phyloP scores from a whole-genome alignment of 306 rosid genomes.

The Quillaja saponaria region DNA sequence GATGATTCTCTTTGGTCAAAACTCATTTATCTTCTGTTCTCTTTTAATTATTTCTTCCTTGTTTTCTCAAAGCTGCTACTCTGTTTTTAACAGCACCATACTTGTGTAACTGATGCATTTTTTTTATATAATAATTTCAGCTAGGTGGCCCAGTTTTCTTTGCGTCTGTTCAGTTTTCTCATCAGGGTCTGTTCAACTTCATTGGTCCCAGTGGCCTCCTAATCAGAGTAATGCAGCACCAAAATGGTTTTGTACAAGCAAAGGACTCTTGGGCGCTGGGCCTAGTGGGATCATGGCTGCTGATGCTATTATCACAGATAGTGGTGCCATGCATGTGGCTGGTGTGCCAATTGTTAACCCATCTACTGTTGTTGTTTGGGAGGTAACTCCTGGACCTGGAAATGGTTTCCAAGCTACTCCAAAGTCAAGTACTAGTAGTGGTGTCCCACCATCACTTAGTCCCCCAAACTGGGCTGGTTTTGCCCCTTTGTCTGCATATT shows the following conservation, averaged over 20 bases:
- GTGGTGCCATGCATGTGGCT: constrained; percentile 98
- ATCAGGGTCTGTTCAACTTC: constrained; percentile 96
- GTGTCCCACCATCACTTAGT: constrained; percentile 70
- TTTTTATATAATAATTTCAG: too few species aligned
- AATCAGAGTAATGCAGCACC: constrained; percentile 61
- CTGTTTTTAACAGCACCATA: too few species aligned
- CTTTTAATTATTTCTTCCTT: too few species aligned
- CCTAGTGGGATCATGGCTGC: constrained; percentile 99
- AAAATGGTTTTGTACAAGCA: constrained; percentile 96
- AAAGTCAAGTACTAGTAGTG: constrained; percentile 63
- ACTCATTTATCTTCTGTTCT: too few species aligned
- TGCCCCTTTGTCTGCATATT: constrained; percentile 88
- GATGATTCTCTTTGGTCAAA: too few species aligned
- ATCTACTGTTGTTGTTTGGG: constrained; percentile 98
- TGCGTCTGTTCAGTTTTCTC: constrained; percentile 96
- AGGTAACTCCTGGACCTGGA: constrained; percentile 98
- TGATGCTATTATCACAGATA: constrained; percentile 94
- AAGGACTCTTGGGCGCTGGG: constrained; percentile 95
- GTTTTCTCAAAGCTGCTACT: too few species aligned
- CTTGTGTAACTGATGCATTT: too few species aligned
- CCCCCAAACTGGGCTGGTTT: constrained; percentile 88
- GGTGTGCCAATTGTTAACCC: constrained; percentile 99
- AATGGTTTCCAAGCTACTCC: constrained; percentile 85
- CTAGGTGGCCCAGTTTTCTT: constrained; percentile 95
- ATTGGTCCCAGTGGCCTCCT: constrained; percentile 98